Base-by-base conservation (phyloP, 202 grass and related monocot genomes). In the Panicum hallii region DNA sequence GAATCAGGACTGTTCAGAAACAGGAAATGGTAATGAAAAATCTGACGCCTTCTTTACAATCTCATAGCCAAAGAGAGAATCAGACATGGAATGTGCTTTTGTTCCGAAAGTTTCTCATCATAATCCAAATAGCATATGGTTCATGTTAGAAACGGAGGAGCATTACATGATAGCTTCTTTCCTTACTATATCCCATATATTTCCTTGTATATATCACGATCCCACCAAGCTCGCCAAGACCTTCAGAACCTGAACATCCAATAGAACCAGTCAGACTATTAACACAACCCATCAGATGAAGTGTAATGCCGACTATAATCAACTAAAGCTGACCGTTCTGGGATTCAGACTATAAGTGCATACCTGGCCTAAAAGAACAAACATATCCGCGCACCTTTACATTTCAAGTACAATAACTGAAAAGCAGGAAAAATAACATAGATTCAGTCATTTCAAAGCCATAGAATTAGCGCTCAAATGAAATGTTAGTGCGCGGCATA, bases 351-450 rank as follows among this genome's bases (percentile, higher is more conserved):
- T 0, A 22, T 9, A 66, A 23, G 77, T 82, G 9, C 72, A 46
- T 79, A 84, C 88, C 86, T 88, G 82, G 72, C 79, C 66, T 86
- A 5, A 83, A 83, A 56, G 77, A 88, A 80, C 74, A 38, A 66
- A 83, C 32, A 84, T 41, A 79, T 79, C 82, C 70, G 19, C 77
- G 49, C 79, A 43, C 74, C 49, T 85, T 84, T 90, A 92, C 83
- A 95, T 95, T 87, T 98, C 95, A 72, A 95, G 87, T 55, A 98
- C 93, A 84, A 95, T 93, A 82, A 85, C 95, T 98, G 87, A 55
- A 89, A 76, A 57, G 3, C 55, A 87, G 89, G 30, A 4, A 30
- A 69, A 68, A 83, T 12, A 72, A 23, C 47, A 78, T 44, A 63
- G n/a, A 36, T 41, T 32, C 42, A 76, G 85, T 56, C 22, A 40